Evolutionary conservation across 768 basidiomycete genomes (phyloP).

Genomic region (Rhodotorula graminis): DNA sequence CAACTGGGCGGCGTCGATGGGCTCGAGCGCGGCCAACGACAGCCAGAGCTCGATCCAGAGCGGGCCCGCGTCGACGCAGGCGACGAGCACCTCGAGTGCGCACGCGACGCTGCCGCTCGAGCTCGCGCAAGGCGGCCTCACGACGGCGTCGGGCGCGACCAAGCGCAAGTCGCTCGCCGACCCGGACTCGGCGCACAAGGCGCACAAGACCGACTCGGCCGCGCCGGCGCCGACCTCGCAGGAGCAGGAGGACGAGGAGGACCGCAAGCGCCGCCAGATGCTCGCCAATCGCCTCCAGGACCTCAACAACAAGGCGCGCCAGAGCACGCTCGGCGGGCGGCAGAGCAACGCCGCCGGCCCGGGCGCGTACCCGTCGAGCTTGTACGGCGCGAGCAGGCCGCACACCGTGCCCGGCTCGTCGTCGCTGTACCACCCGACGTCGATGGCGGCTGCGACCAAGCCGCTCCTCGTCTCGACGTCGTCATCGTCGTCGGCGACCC

Average conservation of each 20-base stretch:
- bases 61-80: neutral
- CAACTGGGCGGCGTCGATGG: conserved; percentile 3
- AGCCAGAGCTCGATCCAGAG: conserved; percentile 7
- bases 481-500: neutral
- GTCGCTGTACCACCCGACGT: neutral
- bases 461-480: neutral
- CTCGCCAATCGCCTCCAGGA: conserved; percentile 18
- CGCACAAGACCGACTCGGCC: conserved; percentile 11
- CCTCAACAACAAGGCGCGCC: conserved; percentile 17
- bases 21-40: conserved; percentile 6
- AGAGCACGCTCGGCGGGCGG: conserved; percentile 14
- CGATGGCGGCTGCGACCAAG: neutral
- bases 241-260: conserved; percentile 21
- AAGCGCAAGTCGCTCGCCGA: conserved; percentile 35
- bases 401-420: neutral
- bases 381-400: conserved; percentile 7
- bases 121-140: neutral
- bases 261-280: conserved; percentile 20
- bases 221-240: conserved; percentile 7
- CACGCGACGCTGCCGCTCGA: neutral
- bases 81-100: neutral
- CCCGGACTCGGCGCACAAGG: conserved; percentile 25
- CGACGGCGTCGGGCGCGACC: conserved; percentile 14
- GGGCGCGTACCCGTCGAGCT: neutral
- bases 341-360: conserved; percentile 15